Base-by-base conservation (phyloP, 2,329 filamentous ascomycete genomes). In the Clonostachys solani region DNA sequence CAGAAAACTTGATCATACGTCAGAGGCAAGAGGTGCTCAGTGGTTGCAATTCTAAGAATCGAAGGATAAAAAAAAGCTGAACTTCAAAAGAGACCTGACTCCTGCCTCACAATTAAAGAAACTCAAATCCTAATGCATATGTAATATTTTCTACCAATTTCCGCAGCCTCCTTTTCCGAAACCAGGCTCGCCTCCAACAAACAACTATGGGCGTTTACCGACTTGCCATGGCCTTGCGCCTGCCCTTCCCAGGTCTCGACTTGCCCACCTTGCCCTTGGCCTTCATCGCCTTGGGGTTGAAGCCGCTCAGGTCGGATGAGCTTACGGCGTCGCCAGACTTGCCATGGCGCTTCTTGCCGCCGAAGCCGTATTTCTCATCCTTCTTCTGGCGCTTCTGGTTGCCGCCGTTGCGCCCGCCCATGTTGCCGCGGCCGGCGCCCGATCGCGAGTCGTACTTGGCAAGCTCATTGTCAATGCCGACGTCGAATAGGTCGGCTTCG, bases 301-400 rank as follows among this genome's bases (percentile, higher is more conserved):
- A 97, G 2, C 81, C 83, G 52, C 82, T 82, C 56, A 95, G 71
- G 65, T 99, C 94, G 51, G 82, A 86, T 42, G 84, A 91, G 54
- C 89, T 95, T 52, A 79, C 64, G 43, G 92, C 91, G 68, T 96
- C 92, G 56, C 90, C 90, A 51, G 91, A 96, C 81, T 99, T 99
- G 48, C 78, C 71, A 64, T 91, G 84, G 47, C 87, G 79, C 79
- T 99, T 99, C 83, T 96, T 96, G 58, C 94, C 94, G 50, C 94
- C 94, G 61, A 92, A 96, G 19, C 94, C 94, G 65, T 86, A 97
- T 73, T 96, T 96, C 55, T 88, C 80, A 64, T 99, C 86, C 75
- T 95, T 96, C 83, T 95, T 96, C 65, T 87, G 81, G 50, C 94
- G 86, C 76, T 97, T 97, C 53, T 65, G 59, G 62, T 84, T 87